Percentiles rank a stretch among this genome's conserved stretches.
Evolutionary conservation across 1,284 basidiomycete genomes (phyloP).

Genomic region (Trichosporon sp.): DNA sequence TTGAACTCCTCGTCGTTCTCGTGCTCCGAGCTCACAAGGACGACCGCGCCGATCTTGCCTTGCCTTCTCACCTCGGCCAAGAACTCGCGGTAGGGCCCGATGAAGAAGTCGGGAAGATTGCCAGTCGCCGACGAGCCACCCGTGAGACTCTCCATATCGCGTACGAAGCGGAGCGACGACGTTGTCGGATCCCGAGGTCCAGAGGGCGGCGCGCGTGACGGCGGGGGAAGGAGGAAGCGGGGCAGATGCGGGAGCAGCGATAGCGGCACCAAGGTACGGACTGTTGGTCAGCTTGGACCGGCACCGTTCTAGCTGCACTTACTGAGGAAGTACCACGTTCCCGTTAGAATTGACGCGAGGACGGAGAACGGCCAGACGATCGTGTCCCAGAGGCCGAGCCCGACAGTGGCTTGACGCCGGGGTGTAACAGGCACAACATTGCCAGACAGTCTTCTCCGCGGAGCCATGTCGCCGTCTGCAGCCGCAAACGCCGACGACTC

Average conservation of each 20-base stretch:
- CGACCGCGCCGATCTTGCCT: slow-evolving; percentile 66
- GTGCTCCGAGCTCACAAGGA: slow-evolving; percentile 86
- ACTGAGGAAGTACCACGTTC: slow-evolving; percentile 47
- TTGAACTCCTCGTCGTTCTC: slow-evolving; percentile 84
- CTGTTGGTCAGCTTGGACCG: slow-evolving; percentile 16
- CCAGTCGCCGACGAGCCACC: slow-evolving; percentile 25
- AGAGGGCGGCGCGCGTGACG: slow-evolving; percentile 18
- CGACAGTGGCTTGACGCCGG: slow-evolving; percentile 3
- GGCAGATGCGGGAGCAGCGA: slow-evolving; percentile 43
- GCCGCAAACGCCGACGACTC: slow-evolving; percentile 16
- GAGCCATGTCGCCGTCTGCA: slow-evolving; percentile 10
- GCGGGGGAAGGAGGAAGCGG: slow-evolving; percentile 41
- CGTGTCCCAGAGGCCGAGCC: slow-evolving; percentile 20
- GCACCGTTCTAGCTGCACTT: slow-evolving; percentile 12
- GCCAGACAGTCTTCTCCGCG: slow-evolving; percentile 19
- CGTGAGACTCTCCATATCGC: slow-evolving; percentile 38
- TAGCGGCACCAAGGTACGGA: slow-evolving; percentile 42
- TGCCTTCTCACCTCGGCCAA: slow-evolving; percentile 66
- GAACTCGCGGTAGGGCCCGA: slow-evolving; percentile 77
- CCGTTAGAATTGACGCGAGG: slow-evolving; percentile 33
- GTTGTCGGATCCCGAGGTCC: slow-evolving; percentile 33
- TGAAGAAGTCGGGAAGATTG: slow-evolving; percentile 67
- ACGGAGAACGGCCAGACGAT: slow-evolving; percentile 37
- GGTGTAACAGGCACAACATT: neutral
- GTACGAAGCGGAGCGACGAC: slow-evolving; percentile 32